Percentiles rank a stretch among this genome's conserved stretches.
Conservation (phyloP, 1,284 basidiomycete species). For the Cystodermella granulosa region DNA sequence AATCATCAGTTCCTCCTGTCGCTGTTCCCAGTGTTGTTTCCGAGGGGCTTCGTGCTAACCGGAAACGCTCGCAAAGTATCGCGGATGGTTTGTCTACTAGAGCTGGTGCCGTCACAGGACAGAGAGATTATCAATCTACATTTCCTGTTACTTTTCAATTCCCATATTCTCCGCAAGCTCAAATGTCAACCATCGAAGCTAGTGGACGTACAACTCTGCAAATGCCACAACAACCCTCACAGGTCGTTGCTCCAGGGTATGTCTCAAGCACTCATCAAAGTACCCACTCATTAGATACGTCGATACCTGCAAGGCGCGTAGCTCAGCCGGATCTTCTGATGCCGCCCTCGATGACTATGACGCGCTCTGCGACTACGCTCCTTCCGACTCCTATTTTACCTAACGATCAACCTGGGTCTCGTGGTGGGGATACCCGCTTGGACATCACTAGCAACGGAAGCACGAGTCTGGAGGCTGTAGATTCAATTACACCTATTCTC, state of each 20-base stretch:
- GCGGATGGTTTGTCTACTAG: not conserved
- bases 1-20: too few species aligned
- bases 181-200: not conserved
- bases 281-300: slow-evolving; percentile 52
- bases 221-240: slow-evolving; percentile 5
- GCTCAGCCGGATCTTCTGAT: slow-evolving; percentile 20
- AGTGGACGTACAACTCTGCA: slow-evolving; percentile 12
- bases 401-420: slow-evolving; percentile 1
- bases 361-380: slow-evolving; percentile 50
- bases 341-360: slow-evolving; percentile 42
- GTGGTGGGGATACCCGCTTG: not conserved
- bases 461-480: not conserved
- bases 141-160: slow-evolving; percentile 44
- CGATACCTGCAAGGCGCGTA: slow-evolving; percentile 34
- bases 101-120: too few species aligned
- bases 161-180: slow-evolving; percentile 23
- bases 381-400: slow-evolving; percentile 29
- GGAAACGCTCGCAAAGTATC: not conserved
- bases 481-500: slow-evolving; percentile 50
- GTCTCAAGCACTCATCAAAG: slow-evolving; percentile 41
- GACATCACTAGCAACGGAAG: not conserved
- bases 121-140: slow-evolving; percentile 16
- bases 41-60: too few species aligned
- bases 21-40: too few species aligned
- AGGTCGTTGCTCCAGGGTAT: slow-evolving; percentile 2